Evolutionary conservation across 2,329 filamentous ascomycete species (phyloP).

Genomic region (Diatrype stigma): DNA sequence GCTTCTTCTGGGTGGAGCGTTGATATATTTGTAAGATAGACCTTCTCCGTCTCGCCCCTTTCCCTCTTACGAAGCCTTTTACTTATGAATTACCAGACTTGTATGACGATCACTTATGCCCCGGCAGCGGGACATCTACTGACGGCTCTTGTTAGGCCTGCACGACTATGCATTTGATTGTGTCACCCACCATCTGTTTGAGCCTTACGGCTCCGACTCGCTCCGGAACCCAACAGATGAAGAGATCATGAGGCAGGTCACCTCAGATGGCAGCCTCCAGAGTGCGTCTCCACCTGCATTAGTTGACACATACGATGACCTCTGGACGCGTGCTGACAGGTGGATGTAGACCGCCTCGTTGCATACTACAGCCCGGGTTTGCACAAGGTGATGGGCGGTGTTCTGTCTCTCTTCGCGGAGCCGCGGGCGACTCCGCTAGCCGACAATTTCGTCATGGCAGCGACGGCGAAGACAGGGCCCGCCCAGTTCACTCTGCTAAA

Average conservation of each 20-base stretch:
- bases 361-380: conserved; percentile 52
- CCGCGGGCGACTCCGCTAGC: conserved; percentile 56
- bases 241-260: conserved; percentile 64
- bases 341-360: conserved; percentile 50
- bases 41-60: no score
- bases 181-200: conserved; percentile 65
- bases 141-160: conserved; percentile 31
- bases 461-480: conserved; percentile 40
- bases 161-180: conserved; percentile 69
- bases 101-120: conserved; percentile 9
- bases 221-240: conserved; percentile 52
- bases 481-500: conserved; percentile 55
- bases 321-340: not conserved
- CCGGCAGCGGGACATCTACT: conserved; percentile 7
- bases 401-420: conserved; percentile 46
- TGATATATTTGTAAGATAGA: conserved; percentile 55
- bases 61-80: conserved; percentile 1
- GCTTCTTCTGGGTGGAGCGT: conserved; percentile 40
- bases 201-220: conserved; percentile 60
- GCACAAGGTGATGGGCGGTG: conserved; percentile 41
- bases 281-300: conserved; percentile 39
- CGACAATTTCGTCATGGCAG: conserved; percentile 54
- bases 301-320: not conserved
- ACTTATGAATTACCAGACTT: conserved; percentile 16
- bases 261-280: conserved; percentile 63